A percentile compares a stretch with the other conserved stretches of the same genome.
phyloP scores from a whole-genome alignment of 345 rosid genomes.

The Clausena lansium region DNA sequence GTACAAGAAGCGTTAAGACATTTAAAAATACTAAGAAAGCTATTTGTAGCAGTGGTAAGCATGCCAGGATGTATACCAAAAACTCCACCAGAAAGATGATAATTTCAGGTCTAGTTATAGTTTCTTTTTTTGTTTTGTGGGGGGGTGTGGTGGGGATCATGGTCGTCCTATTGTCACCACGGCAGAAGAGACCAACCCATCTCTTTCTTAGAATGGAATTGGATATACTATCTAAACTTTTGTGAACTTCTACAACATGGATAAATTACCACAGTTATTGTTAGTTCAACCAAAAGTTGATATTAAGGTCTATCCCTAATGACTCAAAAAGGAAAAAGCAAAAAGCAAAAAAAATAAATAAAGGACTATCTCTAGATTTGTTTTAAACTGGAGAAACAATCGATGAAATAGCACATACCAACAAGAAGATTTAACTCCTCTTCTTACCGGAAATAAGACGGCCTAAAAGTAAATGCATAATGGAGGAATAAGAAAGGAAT shows the following conservation, averaged over 20 bases:
- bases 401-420: not conserved
- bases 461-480: not conserved
- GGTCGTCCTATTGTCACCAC: not conserved
- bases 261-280: not conserved
- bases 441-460: not conserved
- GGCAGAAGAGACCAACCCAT: not conserved
- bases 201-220: too few species aligned
- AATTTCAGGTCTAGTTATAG: not conserved
- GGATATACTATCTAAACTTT: not conserved
- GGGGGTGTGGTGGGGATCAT: too few species aligned
- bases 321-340: too few species aligned
- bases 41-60: not conserved
- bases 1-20: not conserved
- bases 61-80: not conserved
- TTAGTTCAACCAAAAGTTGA: not conserved
- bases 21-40: not conserved
- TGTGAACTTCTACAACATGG: not conserved
- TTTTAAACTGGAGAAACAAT: slow-evolving; percentile 4
- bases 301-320: not conserved
- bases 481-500: not conserved
- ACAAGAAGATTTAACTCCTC: not conserved
- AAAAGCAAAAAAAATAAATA: too few species aligned
- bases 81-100: not conserved
- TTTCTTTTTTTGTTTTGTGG: too few species aligned
- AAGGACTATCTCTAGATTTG: not conserved